Conservation (phyloP, 768 basidiomycete genomes). For the Grammothele lineata region DNA sequence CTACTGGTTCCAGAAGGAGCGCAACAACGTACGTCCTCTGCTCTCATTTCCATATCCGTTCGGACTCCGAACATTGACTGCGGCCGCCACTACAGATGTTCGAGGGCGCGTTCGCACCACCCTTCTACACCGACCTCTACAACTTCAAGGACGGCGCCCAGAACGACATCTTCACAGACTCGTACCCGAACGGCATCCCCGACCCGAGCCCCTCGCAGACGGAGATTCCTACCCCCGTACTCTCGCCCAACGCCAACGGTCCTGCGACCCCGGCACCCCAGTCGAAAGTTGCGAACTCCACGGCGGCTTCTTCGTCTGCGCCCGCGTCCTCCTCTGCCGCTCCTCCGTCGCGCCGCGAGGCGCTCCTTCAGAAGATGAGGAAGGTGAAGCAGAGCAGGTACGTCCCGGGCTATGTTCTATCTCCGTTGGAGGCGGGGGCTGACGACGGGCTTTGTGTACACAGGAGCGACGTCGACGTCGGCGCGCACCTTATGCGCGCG, state of each 20-base stretch:
- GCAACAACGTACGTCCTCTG: slow-evolving; percentile 49
- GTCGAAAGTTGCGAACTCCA: neutral
- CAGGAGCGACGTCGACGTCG: neutral
- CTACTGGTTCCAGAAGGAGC: slow-evolving; percentile 63
- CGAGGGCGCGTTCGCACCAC: slow-evolving; percentile 56
- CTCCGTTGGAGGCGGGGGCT: too few relatives aligned
- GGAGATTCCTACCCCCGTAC: slow-evolving; percentile 21
- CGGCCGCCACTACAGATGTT: slow-evolving; percentile 49
- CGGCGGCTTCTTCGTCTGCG: neutral
- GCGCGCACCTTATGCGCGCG: neutral
- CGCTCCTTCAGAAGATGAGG: too few relatives aligned
- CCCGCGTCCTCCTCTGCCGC: neutral
- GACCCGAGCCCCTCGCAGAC: slow-evolving; percentile 24
- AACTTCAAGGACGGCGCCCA: slow-evolving; percentile 72
- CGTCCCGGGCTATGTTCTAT: too few relatives aligned
- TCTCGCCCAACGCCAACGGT: neutral
- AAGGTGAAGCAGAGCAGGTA: too few relatives aligned
- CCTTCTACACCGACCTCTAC: slow-evolving; percentile 66
- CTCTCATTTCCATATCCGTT: neutral
- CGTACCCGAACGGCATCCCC: slow-evolving; percentile 34
- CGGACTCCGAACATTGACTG: too few relatives aligned
- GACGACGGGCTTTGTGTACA: too few relatives aligned
- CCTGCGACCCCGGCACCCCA: neutral
- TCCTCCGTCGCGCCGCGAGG: too few relatives aligned
- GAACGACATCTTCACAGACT: slow-evolving; percentile 65